phyloP scores from a whole-genome alignment of 371 early-diverging fungal species.

The Conidiobolus incongruus region DNA sequence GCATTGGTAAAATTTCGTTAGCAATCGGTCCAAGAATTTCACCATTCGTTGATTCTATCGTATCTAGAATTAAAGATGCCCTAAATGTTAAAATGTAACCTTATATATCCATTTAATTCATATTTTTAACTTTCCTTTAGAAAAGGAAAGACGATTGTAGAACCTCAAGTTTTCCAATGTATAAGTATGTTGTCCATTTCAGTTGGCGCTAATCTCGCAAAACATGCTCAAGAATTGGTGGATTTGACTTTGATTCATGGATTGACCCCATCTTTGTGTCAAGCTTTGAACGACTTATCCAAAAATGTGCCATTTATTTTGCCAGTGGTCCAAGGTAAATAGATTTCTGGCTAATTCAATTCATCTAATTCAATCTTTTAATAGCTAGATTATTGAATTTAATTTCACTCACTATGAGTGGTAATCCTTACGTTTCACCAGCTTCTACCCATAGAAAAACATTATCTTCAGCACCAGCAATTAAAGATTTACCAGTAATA shows the following conservation, averaged over 20 bases:
- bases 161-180: conserved; percentile 58
- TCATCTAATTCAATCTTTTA: background rate
- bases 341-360: background rate
- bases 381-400: conserved; percentile 68
- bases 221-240: conserved; percentile 65
- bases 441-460: conserved; percentile 30
- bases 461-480: conserved; percentile 1
- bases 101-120: too few species aligned
- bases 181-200: conserved; percentile 73
- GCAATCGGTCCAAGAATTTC: conserved; percentile 61
- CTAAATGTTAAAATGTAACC: background rate
- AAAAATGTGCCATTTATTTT: conserved; percentile 60
- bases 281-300: conserved; percentile 59
- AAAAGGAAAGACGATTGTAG: conserved; percentile 9
- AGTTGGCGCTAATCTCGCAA: conserved; percentile 71
- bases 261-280: conserved; percentile 55
- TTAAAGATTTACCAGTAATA: conserved; percentile 1
- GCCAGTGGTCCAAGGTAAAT: conserved; percentile 68
- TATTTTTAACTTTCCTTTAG: too few species aligned
- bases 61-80: background rate
- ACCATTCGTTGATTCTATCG: conserved; percentile 32
- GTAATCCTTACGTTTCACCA: conserved; percentile 64
- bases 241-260: conserved; percentile 83
- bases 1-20: conserved; percentile 71
- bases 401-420: conserved; percentile 65